phyloP scores from a whole-genome alignment of 2,329 filamentous ascomycete genomes.

The Fusarium bulbicola region DNA sequence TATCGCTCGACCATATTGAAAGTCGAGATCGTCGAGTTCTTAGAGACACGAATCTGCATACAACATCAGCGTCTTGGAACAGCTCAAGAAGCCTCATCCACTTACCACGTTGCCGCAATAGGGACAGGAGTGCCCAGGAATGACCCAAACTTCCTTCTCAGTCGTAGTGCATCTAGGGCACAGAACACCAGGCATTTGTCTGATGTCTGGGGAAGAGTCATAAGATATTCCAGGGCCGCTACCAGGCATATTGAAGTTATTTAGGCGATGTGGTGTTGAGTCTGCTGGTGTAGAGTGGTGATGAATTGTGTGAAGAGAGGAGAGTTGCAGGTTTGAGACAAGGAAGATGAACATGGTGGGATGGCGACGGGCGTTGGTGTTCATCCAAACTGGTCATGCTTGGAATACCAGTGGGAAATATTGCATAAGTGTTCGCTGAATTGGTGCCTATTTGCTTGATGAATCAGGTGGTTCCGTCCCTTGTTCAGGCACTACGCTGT shows the following conservation, averaged over 20 bases:
- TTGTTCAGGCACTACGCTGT: background rate
- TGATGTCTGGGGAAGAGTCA: background rate
- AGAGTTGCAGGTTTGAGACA: background rate
- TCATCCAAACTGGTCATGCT: fast-evolving
- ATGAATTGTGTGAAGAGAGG: fast-evolving
- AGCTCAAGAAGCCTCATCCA: fast-evolving
- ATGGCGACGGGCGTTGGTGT: fast-evolving
- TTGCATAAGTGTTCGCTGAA: background rate
- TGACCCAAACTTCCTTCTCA: background rate
- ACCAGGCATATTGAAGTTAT: background rate
- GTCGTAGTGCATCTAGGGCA: background rate
- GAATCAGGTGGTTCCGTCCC: fast-evolving
- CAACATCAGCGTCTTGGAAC: fast-evolving
- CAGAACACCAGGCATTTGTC: background rate
- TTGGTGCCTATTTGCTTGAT: fast-evolving
- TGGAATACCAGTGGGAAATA: background rate
- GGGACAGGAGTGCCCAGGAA: background rate
- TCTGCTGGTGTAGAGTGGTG: too few species aligned
- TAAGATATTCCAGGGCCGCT: background rate
- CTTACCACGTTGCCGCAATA: background rate
- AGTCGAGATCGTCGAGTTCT: background rate
- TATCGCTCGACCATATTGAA: background rate
- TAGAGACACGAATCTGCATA: fast-evolving
- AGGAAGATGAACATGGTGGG: too few species aligned
- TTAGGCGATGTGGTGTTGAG: fast-evolving